Evolutionary conservation across 2,329 filamentous ascomycete species (phyloP).

Genomic region (Beauveria sp.): DNA sequence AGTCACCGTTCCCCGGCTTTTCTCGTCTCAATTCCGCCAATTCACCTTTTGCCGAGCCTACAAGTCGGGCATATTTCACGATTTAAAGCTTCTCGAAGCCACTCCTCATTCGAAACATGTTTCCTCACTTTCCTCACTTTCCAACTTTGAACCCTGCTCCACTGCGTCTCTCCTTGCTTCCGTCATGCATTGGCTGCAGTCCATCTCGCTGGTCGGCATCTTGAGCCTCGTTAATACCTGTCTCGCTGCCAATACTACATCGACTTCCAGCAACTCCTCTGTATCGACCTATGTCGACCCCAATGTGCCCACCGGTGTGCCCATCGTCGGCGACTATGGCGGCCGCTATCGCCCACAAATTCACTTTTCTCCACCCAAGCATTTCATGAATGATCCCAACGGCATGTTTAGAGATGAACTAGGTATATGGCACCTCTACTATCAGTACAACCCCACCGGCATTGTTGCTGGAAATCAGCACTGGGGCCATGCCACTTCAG

Average conservation of each 20-base stretch:
- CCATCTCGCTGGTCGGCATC: conserved; percentile 4
- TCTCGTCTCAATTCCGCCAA: background rate
- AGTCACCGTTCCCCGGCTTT: background rate
- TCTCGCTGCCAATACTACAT: background rate
- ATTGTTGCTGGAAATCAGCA: conserved; percentile 51
- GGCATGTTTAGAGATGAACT: conserved; percentile 52
- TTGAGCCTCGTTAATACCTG: conserved; percentile 4
- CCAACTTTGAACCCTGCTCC: background rate
- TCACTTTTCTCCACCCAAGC: conserved; percentile 46
- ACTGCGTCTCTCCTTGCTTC: background rate
- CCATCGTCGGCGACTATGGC: conserved; percentile 20
- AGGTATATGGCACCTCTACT: conserved; percentile 57
- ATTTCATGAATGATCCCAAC: conserved; percentile 58
- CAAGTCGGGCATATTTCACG: too few relatives aligned
- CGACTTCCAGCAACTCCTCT: background rate
- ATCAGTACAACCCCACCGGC: conserved; percentile 44
- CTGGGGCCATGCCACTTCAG: conserved; percentile 59
- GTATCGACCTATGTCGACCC: conserved; percentile 9
- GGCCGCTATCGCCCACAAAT: conserved; percentile 40
- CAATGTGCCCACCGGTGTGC: conserved; percentile 17
- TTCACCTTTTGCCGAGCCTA: background rate
- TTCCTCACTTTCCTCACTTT: background rate
- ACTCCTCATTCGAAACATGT: background rate
- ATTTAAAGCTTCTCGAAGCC: background rate
- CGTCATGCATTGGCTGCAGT: conserved; percentile 13